These are phyloP conservation scores for Graphilbum sp. DNA, from an alignment of 2,329 filamentous ascomycete genomes.

Conservation along the genomic window DNA sequence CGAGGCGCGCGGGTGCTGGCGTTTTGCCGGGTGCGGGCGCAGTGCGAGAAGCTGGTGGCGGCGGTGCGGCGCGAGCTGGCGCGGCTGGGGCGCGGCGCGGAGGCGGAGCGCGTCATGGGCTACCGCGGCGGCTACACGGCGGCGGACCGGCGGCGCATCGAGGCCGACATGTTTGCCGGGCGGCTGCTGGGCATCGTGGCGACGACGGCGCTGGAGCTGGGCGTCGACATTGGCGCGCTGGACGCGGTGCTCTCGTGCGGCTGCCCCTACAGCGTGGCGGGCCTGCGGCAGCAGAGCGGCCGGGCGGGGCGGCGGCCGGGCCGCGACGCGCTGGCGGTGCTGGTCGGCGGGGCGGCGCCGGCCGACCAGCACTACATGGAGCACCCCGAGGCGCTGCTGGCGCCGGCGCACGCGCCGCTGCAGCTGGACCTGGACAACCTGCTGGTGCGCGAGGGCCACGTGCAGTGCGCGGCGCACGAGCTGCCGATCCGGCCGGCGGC, in stretches of 20 bases:
- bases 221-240: conserved; percentile 85
- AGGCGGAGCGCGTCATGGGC: conserved; percentile 71
- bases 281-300: conserved; percentile 86
- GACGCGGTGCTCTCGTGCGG: conserved; percentile 90
- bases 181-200: conserved; percentile 86
- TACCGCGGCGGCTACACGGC: conserved; percentile 92
- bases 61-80: conserved; percentile 67
- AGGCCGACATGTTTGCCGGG: conserved; percentile 93
- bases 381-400: conserved; percentile 87
- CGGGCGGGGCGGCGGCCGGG: conserved; percentile 80
- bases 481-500: conserved; percentile 74
- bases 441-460: conserved; percentile 78
- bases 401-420: conserved; percentile 72
- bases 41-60: conserved; percentile 71
- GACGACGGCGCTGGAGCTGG: conserved; percentile 82
- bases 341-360: conserved; percentile 78
- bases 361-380: conserved; percentile 96
- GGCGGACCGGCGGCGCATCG: conserved; percentile 74
- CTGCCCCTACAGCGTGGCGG: conserved; percentile 91
- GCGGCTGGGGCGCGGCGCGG: conserved; percentile 55
- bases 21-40: conserved; percentile 75
- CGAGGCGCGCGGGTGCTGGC: conserved; percentile 83
- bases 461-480: conserved; percentile 90
- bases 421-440: conserved; percentile 88
- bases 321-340: conserved; percentile 78